Base-by-base conservation (phyloP, 495 filamentous ascomycete species). In the Rhypophila decipiens region DNA sequence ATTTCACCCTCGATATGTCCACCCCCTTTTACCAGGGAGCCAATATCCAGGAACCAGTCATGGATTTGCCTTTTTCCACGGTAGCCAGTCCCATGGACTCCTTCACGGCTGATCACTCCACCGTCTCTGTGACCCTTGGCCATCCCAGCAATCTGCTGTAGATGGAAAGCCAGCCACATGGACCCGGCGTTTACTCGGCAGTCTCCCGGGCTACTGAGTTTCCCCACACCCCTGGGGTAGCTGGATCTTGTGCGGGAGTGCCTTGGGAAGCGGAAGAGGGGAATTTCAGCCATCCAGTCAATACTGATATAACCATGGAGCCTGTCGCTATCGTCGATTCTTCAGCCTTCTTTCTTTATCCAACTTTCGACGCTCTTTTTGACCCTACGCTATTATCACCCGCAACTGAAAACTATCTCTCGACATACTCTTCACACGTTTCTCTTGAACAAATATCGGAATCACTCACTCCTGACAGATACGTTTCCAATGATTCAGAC, bases 191-290 rank as follows among this genome's bases (percentile, higher is more conserved):
- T 21, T 22, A 40, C 24, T 23, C n/a, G n/a, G n/a, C n/a, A n/a
- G n/a, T n/a, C n/a, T n/a, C n/a, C n/a, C n/a, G n/a, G n/a, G n/a
- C n/a, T n/a, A n/a, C n/a, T n/a, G n/a, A n/a, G n/a, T n/a, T n/a
- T n/a, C n/a, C 38, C 38, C 38, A 40, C 38, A 22, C 38, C 18
- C n/a, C 13, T 40, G 38, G 38, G 38, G 21, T 40, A 10, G 38
- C 38, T 22, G 7, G 15, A 21, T 22, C 38, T 18, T 4, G 18
- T 40, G 18, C 38, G 38, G 38, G n/a, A 23, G 15, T 39, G 2
- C 8, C 12, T 39, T 13, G 20, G 3, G n/a, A 9, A 15, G 1
- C 20, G 36, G 18, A 40, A 37, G 35, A 15, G 10, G 5, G 5
- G 10, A 23, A 5, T 40, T 10, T 8, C 10, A 3, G 11, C 13